Percentiles rank a stretch among this genome's conserved stretches.
Conservation (phyloP, 805 yeast species). For the Wickerhamomyces alni region DNA sequence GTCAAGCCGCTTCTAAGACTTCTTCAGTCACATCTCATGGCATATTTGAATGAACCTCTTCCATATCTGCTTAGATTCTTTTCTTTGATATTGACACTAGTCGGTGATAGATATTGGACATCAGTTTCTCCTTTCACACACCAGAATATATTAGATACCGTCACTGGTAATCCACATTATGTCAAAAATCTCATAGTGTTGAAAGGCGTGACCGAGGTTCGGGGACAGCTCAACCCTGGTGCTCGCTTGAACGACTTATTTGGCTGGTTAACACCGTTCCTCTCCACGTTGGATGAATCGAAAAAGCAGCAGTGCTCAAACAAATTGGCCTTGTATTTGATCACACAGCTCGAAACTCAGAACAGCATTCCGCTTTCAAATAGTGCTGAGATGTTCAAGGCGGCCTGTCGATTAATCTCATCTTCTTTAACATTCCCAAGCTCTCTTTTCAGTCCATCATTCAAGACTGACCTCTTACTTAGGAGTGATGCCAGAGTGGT, state of each 20-base stretch:
- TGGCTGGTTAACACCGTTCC: slow-evolving; percentile 49
- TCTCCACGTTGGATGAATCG: slow-evolving; percentile 37
- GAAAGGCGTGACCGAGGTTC: slow-evolving; percentile 21
- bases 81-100: slow-evolving; percentile 33
- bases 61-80: slow-evolving; percentile 47
- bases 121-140: slow-evolving; percentile 47
- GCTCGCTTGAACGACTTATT: slow-evolving; percentile 38
- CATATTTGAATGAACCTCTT: slow-evolving; percentile 38
- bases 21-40: slow-evolving; percentile 46
- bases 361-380: slow-evolving; percentile 27
- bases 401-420: slow-evolving; percentile 16
- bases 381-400: slow-evolving; percentile 29
- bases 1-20: slow-evolving; percentile 33
- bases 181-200: slow-evolving; percentile 28
- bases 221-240: slow-evolving; percentile 24
- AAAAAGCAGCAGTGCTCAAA: slow-evolving; percentile 49
- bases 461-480: slow-evolving; percentile 33
- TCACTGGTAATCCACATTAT: slow-evolving; percentile 50
- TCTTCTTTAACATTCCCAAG: slow-evolving; percentile 11
- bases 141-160: slow-evolving; percentile 51
- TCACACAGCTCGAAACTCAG: slow-evolving; percentile 32
- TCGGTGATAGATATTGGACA: slow-evolving; percentile 48
- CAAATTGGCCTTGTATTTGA: slow-evolving; percentile 42
- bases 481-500: slow-evolving; percentile 46
- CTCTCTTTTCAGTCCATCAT: slow-evolving; percentile 18